Percentiles rank a stretch among this genome's conserved stretches.
Evolutionary conservation across 139 green algal species (phyloP).

Genomic region (Yamagishiella unicocca): DNA sequence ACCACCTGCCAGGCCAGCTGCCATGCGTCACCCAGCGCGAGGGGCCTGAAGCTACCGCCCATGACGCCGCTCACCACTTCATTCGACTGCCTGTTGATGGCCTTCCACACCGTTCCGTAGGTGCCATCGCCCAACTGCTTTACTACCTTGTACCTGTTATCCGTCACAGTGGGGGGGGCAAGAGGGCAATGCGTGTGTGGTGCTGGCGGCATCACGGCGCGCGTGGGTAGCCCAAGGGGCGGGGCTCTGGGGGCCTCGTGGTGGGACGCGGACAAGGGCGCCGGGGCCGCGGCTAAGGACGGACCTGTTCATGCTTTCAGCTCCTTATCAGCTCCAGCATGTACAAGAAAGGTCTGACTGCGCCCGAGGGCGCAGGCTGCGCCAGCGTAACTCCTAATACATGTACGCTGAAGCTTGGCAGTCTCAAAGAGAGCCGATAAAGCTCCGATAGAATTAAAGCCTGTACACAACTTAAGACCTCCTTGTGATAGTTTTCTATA

Average conservation of each 20-base stretch:
- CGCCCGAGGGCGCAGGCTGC: slow-evolving; percentile 32
- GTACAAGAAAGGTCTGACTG: neutral
- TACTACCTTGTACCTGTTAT: slow-evolving; percentile 89
- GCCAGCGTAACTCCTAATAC: slow-evolving; percentile 27
- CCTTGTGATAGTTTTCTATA: neutral
- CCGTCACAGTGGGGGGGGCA: neutral
- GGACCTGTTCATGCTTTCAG: slow-evolving; percentile 41
- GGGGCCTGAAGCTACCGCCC: neutral
- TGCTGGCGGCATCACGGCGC: no score
- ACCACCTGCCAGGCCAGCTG: neutral
- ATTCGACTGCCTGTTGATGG: slow-evolving; percentile 90
- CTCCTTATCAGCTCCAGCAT: neutral
- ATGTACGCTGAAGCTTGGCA: slow-evolving; percentile 38
- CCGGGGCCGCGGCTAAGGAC: neutral
- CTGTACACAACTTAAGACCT: neutral
- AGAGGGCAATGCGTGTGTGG: neutral
- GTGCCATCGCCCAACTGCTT: slow-evolving; percentile 96
- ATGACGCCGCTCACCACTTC: slow-evolving; percentile 82
- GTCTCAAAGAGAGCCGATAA: neutral
- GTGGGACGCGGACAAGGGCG: neutral
- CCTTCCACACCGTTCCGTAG: slow-evolving; percentile 97
- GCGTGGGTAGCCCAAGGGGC: neutral
- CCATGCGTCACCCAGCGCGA: neutral
- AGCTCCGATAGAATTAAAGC: neutral
- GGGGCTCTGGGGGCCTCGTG: neutral